Conservation (phyloP, 176 grass and related monocot genomes). For the Hsuehochloa calcarea region DNA sequence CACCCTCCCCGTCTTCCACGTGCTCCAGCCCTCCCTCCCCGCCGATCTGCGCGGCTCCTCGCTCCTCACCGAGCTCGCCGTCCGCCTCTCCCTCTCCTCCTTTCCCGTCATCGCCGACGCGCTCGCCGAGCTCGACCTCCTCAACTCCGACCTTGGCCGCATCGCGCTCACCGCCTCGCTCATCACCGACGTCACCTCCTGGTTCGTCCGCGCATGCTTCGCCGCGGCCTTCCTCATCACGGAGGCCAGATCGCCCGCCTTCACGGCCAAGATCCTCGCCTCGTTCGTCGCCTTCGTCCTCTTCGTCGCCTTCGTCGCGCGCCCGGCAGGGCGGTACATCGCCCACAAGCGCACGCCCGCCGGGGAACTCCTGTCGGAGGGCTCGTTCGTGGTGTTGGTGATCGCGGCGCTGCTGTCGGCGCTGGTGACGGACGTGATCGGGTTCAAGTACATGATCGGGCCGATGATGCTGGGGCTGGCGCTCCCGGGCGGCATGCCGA, state of each 20-base stretch:
- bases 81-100: conserved; percentile 64
- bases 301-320: conserved; percentile 44
- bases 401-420: conserved; percentile 52
- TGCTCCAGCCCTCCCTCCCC: conserved; percentile 34
- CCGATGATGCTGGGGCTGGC: conserved; percentile 64
- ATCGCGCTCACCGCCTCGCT: conserved; percentile 67
- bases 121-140: conserved; percentile 65
- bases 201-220: conserved; percentile 45
- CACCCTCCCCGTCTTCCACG: conserved; percentile 33
- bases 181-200: conserved; percentile 62
- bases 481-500: conserved; percentile 72
- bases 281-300: conserved; percentile 33
- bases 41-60: conserved; percentile 30
- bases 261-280: conserved; percentile 32
- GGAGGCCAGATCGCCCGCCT: conserved; percentile 11
- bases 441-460: conserved; percentile 69
- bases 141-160: conserved; percentile 87
- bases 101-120: conserved; percentile 68
- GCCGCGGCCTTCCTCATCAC: conserved; percentile 14
- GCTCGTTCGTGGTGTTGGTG: conserved; percentile 57
- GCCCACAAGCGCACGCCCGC: conserved; percentile 31
- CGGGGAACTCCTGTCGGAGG: conserved; percentile 43
- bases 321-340: conserved; percentile 36
- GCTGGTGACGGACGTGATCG: conserved; percentile 57
- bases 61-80: conserved; percentile 47